Evolutionary conservation across 2,329 filamentous ascomycete species (phyloP), one percentile per base, ranked within the genome.

Genomic region (Anthostomella pinea): DNA sequence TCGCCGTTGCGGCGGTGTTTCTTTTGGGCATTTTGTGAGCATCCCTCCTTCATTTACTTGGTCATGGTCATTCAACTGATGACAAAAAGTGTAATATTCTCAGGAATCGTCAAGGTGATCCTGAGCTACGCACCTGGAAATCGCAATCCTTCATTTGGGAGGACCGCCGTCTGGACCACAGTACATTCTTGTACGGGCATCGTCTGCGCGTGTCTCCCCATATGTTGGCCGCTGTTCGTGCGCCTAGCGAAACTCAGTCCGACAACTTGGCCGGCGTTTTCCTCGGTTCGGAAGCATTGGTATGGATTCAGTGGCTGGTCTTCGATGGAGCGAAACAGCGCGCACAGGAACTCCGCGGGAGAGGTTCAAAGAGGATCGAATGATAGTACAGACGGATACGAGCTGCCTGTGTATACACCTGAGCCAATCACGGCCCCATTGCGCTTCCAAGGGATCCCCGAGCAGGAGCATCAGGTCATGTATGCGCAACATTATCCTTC

Each of bases 181-280:
- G 46, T 50, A 5, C 51, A 57, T 34, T 32, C 41, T 0, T 41
- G 49, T 13, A 49, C 44, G 2, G 51, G 47, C 5, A 51, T 57
- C 10, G 38, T 54, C 2, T 56, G 53, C 32, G 49, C 49, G 2
- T 51, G 47, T 17, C 41, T 53, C n/a, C 52, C 53, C 4, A 48
- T 53, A 22, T 52, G 21, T 13, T 49, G 27, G 47, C 37, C 36
- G 2, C 15, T 41, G 4, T 24, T 48, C n/a, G 25, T 29, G 18
- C 32, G 22, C 3, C 29, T 46, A 10, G 17, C 17, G 17, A 39
- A 39, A 10, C 18, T 38, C 11, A 27, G 9, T 8, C 18, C 14
- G 3, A 29, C 22, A 2, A 5, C 20, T 7, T 30, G 19, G 19
- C 27, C 34, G 8, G 19, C 17, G 8, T n/a, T 30, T 22, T 29